Conservation (phyloP, 306 rosid genomes). For the Citrullus amarus region DNA sequence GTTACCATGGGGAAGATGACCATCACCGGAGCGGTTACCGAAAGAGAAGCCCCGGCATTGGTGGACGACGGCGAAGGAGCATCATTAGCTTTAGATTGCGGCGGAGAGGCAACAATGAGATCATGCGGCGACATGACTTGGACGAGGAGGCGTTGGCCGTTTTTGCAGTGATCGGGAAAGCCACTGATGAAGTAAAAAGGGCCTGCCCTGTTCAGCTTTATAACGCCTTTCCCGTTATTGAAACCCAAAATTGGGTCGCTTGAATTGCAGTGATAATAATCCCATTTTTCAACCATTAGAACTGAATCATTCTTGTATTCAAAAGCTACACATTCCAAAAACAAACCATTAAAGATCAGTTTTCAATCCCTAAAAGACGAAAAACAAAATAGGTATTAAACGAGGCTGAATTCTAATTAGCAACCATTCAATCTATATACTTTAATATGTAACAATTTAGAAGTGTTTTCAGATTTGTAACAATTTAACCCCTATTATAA, state of each 20-base stretch:
- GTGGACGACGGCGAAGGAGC: slow-evolving; percentile 21
- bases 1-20: slow-evolving; percentile 16
- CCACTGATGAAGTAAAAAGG: slow-evolving; percentile 74
- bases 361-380: too few relatives aligned
- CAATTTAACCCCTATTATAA: too few relatives aligned
- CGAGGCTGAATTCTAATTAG: too few relatives aligned
- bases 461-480: too few relatives aligned
- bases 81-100: slow-evolving; percentile 12
- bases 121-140: slow-evolving; percentile 46
- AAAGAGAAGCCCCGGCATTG: slow-evolving; percentile 15
- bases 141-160: slow-evolving; percentile 55
- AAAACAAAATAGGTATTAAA: too few relatives aligned
- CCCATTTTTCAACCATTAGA: slow-evolving; percentile 51
- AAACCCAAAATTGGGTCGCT: slow-evolving; percentile 44
- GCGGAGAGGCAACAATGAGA: slow-evolving; percentile 18
- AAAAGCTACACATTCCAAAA: slow-evolving; percentile 26
- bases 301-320: slow-evolving; percentile 75
- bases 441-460: too few relatives aligned
- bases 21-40: slow-evolving; percentile 12
- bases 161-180: slow-evolving; percentile 40
- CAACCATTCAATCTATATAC: too few relatives aligned
- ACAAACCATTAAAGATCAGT: too few relatives aligned
- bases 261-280: slow-evolving; percentile 52
- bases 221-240: slow-evolving; percentile 46
- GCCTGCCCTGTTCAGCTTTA: slow-evolving; percentile 56